Conservation (phyloP, 805 yeast species). For the Kurtzmaniella fragi region DNA sequence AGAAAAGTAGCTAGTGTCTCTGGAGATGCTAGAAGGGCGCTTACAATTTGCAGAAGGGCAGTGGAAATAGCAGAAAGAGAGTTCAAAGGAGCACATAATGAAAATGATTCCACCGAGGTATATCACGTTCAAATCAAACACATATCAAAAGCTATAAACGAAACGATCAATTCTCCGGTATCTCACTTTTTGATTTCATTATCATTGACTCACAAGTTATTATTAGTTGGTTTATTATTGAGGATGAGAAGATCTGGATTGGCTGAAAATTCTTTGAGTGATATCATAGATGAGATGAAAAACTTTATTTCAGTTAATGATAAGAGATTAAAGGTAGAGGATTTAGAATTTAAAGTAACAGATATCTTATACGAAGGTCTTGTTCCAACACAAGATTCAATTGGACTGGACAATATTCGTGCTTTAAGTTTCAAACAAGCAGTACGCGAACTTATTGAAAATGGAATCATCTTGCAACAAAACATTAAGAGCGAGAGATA, state of each 20-base stretch:
- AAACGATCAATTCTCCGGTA: constrained; percentile 73
- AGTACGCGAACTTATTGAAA: constrained; percentile 66
- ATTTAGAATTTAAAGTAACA: constrained; percentile 9
- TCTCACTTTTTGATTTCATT: constrained; percentile 51
- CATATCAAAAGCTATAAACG: constrained; percentile 73
- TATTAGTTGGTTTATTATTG: constrained; percentile 63
- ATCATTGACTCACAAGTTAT: constrained; percentile 65
- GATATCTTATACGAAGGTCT: constrained; percentile 22
- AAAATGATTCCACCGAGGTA: constrained; percentile 10
- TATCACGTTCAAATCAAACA: constrained; percentile 66
- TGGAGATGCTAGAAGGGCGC: constrained; percentile 94
- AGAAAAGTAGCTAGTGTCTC: constrained; percentile 93
- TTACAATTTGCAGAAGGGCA: constrained; percentile 83
- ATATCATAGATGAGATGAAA: constrained; percentile 71
- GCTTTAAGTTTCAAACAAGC: constrained; percentile 57
- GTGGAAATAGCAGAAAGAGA: constrained; percentile 79
- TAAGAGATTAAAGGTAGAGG: constrained; percentile 14
- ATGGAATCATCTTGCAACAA: constrained; percentile 71
- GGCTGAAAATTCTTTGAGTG: constrained; percentile 71
- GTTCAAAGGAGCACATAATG: constrained; percentile 19
- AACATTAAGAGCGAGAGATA: constrained; percentile 63
- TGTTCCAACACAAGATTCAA: constrained; percentile 5
- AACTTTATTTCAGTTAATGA: constrained; percentile 15
- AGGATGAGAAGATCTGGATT: constrained; percentile 62
- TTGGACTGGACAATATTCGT: constrained; percentile 34